Conservation (phyloP, 2,329 filamentous ascomycete species). For the Knoxdaviesia capensis region DNA sequence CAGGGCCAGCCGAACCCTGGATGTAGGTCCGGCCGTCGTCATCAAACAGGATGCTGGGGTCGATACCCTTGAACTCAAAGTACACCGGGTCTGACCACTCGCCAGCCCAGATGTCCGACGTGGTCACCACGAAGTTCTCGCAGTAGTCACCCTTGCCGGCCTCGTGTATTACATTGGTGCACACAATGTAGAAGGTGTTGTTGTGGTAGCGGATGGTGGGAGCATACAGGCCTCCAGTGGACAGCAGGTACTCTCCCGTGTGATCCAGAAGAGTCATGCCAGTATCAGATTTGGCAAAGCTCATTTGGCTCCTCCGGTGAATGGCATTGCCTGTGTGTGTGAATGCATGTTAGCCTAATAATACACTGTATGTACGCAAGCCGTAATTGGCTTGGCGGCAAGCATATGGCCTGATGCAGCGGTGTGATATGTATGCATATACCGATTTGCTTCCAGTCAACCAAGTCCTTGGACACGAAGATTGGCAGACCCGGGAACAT, state of each 20-base stretch:
- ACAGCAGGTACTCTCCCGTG: constrained; percentile 7
- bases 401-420: too few species aligned
- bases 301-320: constrained; percentile 3
- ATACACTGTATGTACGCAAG: too few species aligned
- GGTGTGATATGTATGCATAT: background rate
- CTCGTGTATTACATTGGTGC: constrained; percentile 7
- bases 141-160: background rate
- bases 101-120: constrained; percentile 8
- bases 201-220: constrained; percentile 8
- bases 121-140: constrained; percentile 9
- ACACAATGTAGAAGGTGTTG: constrained; percentile 10
- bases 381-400: too few species aligned
- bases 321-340: constrained; percentile 4
- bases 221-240: constrained; percentile 7
- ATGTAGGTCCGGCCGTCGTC: constrained; percentile 15
- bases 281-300: constrained; percentile 3
- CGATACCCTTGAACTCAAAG: constrained; percentile 20
- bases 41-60: constrained; percentile 26
- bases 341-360: background rate
- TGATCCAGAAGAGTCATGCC: constrained; percentile 5
- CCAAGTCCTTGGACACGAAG: constrained; percentile 14
- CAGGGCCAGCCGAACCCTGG: constrained; percentile 9
- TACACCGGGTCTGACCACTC: constrained; percentile 12
- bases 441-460: constrained; percentile 12
- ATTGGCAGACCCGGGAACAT: constrained; percentile 32